A percentile compares a stretch with the other conserved stretches of the same genome.
phyloP scores from a whole-genome alignment of 1,284 basidiomycete genomes.

The Pseudomicrostroma phylloplanum region DNA sequence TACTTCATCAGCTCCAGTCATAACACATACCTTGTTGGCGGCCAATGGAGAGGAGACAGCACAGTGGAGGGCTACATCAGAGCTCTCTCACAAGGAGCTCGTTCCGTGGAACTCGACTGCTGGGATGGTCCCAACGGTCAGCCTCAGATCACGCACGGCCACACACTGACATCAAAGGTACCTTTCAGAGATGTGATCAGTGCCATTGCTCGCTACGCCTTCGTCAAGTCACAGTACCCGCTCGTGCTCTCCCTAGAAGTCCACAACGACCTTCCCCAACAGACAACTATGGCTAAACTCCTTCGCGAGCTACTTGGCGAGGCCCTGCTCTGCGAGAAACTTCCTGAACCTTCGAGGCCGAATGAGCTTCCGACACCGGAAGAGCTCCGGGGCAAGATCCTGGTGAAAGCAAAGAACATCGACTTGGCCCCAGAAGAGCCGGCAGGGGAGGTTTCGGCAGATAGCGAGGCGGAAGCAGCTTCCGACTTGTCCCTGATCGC shows the following conservation, averaged over 20 bases:
- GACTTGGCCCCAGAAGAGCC: constrained; percentile 7
- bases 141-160: constrained; percentile 69
- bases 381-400: constrained; percentile 68
- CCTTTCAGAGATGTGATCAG: constrained; percentile 75
- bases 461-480: not conserved
- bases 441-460: constrained; percentile 10
- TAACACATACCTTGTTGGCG: constrained; percentile 92
- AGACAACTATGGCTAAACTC: constrained; percentile 72
- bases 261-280: constrained; percentile 75
- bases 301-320: constrained; percentile 74
- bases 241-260: constrained; percentile 91
- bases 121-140: constrained; percentile 69
- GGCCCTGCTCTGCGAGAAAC: constrained; percentile 56
- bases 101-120: constrained; percentile 80
- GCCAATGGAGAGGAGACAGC: constrained; percentile 85
- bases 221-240: constrained; percentile 85
- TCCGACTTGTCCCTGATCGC: not conserved
- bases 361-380: constrained; percentile 73
- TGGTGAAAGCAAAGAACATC: constrained; percentile 63
- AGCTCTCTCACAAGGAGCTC: constrained; percentile 79
- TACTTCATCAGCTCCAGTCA: constrained; percentile 93
- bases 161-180: constrained; percentile 82
- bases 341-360: constrained; percentile 36
- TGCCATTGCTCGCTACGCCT: constrained; percentile 86
- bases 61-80: constrained; percentile 95